A percentile compares a stretch with the other conserved stretches of the same genome.
Evolutionary conservation across 176 grass and related monocot species (phyloP).

Genomic region (Poa annua): DNA sequence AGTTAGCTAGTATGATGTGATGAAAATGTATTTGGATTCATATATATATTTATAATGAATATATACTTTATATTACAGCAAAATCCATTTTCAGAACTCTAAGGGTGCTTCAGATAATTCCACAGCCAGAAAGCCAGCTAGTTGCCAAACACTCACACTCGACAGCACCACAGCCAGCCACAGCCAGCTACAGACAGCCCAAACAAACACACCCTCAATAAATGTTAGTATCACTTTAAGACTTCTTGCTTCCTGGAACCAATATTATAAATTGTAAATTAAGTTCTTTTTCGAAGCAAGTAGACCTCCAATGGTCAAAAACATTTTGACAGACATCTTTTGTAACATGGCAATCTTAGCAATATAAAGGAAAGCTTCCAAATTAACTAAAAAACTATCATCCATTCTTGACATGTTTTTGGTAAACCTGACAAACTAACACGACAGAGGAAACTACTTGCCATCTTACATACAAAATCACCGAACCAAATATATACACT

Average conservation of each 20-base stretch:
- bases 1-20: too few relatives aligned
- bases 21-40: too few relatives aligned
- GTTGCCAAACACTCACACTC: too few relatives aligned
- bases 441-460: background rate
- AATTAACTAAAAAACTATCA: background rate
- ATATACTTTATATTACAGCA: too few relatives aligned
- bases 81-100: too few relatives aligned
- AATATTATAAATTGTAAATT: background rate
- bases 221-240: slow-evolving; percentile 5
- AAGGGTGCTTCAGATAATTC: too few relatives aligned
- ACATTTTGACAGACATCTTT: background rate
- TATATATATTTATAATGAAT: too few relatives aligned
- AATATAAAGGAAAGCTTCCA: background rate
- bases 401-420: slow-evolving; percentile 12
- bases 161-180: too few relatives aligned
- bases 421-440: slow-evolving; percentile 20
- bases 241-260: background rate
- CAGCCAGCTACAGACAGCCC: too few relatives aligned
- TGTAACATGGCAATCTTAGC: background rate
- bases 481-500: background rate
- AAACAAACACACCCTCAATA: too few relatives aligned
- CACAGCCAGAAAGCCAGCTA: too few relatives aligned
- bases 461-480: background rate
- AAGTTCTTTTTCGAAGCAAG: background rate
- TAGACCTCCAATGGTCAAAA: slow-evolving; percentile 7